Percentiles rank a stretch among this genome's conserved stretches.
Conservation (phyloP, 129 eudicot species). For the Flaveria robusta region DNA sequence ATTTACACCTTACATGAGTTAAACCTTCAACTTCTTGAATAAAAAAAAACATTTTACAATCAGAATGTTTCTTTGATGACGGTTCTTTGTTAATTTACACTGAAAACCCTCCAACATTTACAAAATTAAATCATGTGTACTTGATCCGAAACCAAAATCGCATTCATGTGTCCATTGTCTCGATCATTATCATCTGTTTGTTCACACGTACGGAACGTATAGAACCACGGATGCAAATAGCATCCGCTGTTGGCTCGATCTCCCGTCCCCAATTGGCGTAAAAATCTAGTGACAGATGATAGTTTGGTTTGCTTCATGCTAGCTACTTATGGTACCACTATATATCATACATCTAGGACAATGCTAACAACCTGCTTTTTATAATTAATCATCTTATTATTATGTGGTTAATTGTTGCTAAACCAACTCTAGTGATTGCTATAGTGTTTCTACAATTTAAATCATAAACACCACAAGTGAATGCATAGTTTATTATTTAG, state of each 20-base stretch:
- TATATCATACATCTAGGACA: neutral
- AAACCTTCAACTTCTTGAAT: too few relatives aligned
- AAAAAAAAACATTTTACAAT: too few relatives aligned
- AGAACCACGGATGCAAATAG: too few relatives aligned
- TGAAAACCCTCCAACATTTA: neutral
- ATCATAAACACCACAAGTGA: slow-evolving; percentile 1
- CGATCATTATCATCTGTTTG: neutral
- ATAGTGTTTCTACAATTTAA: neutral
- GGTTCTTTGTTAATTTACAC: neutral
- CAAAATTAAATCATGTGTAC: neutral
- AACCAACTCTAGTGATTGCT: neutral
- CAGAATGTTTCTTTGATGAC: too few relatives aligned
- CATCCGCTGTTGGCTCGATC: too few relatives aligned
- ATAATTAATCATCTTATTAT: neutral
- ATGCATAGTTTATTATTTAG: neutral
- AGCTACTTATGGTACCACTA: too few relatives aligned
- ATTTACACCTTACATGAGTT: too few relatives aligned
- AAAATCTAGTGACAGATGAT: too few relatives aligned
- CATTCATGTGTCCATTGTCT: neutral
- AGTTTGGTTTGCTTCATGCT: too few relatives aligned
- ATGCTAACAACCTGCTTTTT: neutral
- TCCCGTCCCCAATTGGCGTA: too few relatives aligned
- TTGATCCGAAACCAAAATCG: neutral
- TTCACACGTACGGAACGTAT: too few relatives aligned
- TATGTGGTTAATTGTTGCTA: neutral